Conservation (phyloP, 495 filamentous ascomycete genomes). For the Lophiotrema nucula region DNA sequence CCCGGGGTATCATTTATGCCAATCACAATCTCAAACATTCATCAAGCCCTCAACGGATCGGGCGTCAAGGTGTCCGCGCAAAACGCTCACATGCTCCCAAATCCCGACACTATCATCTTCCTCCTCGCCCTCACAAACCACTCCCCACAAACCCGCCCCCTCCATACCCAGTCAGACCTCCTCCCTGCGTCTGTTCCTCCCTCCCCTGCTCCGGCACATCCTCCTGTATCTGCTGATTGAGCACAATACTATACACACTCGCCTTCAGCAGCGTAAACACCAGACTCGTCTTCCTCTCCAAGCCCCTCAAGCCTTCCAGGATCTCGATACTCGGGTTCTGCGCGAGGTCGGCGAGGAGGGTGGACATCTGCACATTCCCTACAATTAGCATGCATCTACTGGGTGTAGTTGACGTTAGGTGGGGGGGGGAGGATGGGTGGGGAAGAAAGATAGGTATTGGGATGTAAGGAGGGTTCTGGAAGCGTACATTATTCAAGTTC, state of each 20-base stretch:
- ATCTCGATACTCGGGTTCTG: constrained; percentile 66
- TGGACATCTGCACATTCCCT: constrained; percentile 52
- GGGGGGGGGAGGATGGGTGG: neutral
- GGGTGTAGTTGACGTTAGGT: neutral
- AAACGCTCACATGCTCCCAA: too few species aligned
- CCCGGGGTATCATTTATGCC: too few species aligned
- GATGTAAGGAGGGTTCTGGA: neutral
- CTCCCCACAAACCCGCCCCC: neutral
- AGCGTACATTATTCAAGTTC: constrained; percentile 82
- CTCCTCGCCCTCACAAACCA: neutral
- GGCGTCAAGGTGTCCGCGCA: too few species aligned
- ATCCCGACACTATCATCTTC: neutral
- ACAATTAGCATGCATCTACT: constrained; percentile 7
- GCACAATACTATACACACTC: constrained; percentile 95
- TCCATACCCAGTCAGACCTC: neutral
- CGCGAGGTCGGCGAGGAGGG: constrained; percentile 60
- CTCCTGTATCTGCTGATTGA: constrained; percentile 89
- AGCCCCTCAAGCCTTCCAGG: constrained; percentile 76
- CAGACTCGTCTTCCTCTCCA: constrained; percentile 90
- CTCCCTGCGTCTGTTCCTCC: too few species aligned
- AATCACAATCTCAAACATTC: too few species aligned
- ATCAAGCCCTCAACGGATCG: too few species aligned
- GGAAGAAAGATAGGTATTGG: neutral
- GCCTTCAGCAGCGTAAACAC: constrained; percentile 96
- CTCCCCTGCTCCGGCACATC: constrained; percentile 34